Evolutionary conservation across 441 rosid genomes (phyloP).

Genomic region (Theobroma grandiflorum): DNA sequence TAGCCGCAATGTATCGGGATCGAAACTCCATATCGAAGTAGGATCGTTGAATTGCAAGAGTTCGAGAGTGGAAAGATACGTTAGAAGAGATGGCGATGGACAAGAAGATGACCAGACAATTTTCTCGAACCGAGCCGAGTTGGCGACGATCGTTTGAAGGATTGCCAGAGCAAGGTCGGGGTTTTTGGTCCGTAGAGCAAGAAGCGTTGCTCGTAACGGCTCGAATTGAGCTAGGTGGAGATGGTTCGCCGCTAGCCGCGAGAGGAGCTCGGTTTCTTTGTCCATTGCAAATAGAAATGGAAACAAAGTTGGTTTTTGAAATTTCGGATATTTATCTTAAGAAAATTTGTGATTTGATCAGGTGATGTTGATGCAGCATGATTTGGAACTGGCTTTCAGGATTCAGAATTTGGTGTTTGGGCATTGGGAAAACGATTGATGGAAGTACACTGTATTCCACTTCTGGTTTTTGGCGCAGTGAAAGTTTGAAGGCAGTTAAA

Average conservation of each 20-base stretch:
- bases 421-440: background rate
- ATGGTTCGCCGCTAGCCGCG: conserved; percentile 89
- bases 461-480: background rate
- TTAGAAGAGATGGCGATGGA: conserved; percentile 76
- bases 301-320: background rate
- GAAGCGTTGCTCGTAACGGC: conserved; percentile 82
- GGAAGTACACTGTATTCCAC: background rate
- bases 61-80: conserved; percentile 76
- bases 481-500: background rate
- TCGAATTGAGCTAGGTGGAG: conserved; percentile 92
- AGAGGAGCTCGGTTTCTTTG: conserved; percentile 78
- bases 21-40: conserved; percentile 78
- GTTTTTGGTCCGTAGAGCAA: conserved; percentile 68
- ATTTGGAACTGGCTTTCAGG: background rate
- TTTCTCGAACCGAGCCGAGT: conserved; percentile 73
- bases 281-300: conserved; percentile 49
- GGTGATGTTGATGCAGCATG: background rate
- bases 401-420: background rate
- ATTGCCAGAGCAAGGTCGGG: conserved; percentile 74
- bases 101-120: conserved; percentile 83
- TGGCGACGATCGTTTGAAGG: conserved; percentile 82
- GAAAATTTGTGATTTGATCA: background rate
- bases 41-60: conserved; percentile 64
- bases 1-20: conserved; percentile 62
- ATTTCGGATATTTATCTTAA: background rate